Percentiles rank a stretch among this genome's conserved stretches.
Evolutionary conservation across 495 filamentous ascomycete genomes (phyloP).

Genomic region (Xylaria nigripes): DNA sequence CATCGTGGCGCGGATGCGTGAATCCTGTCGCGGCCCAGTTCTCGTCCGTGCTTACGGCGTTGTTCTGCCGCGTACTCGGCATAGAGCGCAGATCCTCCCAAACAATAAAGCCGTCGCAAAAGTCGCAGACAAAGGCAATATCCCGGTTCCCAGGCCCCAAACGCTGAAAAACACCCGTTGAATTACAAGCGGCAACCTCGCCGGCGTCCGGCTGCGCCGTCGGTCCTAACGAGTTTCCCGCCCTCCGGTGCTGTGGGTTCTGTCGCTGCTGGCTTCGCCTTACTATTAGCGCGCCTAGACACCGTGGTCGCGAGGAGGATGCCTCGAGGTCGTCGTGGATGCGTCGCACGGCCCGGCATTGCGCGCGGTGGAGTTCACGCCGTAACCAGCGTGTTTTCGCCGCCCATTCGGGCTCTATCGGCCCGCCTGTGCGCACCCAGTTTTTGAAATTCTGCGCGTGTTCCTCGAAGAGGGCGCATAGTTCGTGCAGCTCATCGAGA

Average conservation of each 20-base stretch:
- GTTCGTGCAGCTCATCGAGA: constrained; percentile 32
- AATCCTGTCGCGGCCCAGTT: constrained; percentile 11
- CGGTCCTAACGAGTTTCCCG: not conserved
- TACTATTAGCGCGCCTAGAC: constrained; percentile 39
- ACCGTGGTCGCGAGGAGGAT: constrained; percentile 19
- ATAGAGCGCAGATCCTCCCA: constrained; percentile 38
- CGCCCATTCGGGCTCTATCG: constrained; percentile 39
- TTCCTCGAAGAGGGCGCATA: constrained; percentile 30
- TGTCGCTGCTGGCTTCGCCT: constrained; percentile 28
- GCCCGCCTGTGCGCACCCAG: constrained; percentile 37
- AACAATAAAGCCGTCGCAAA: constrained; percentile 41
- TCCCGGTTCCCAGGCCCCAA: constrained; percentile 22
- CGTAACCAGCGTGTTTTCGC: constrained; percentile 32
- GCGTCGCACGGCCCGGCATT: constrained; percentile 39
- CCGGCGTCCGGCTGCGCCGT: not conserved
- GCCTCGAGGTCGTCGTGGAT: constrained; percentile 33
- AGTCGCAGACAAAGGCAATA: constrained; percentile 43
- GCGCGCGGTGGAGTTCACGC: constrained; percentile 37
- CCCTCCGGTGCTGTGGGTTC: not conserved
- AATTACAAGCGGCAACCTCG: constrained; percentile 11
- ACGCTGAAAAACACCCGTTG: constrained; percentile 28
- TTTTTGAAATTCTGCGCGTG: constrained; percentile 35
- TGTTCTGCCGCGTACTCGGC: constrained; percentile 26
- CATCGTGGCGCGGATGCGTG: not conserved
- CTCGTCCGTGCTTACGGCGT: constrained; percentile 7